phyloP scores from a whole-genome alignment of 2,329 filamentous ascomycete species.

The Colletotrichum costaricense region DNA sequence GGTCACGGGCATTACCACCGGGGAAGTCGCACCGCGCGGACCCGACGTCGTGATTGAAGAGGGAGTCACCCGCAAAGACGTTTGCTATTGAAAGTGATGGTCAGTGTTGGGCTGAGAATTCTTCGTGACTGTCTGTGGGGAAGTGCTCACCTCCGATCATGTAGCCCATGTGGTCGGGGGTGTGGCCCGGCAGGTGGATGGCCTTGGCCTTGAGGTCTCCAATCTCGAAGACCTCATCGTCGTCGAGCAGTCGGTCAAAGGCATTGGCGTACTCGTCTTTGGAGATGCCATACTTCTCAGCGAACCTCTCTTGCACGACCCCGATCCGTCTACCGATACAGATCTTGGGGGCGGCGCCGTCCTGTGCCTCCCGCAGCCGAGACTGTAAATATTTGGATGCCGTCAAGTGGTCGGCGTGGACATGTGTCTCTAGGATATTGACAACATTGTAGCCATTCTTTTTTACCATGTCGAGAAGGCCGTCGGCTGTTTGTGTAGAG shows the following conservation, averaged over 20 bases:
- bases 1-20: constrained; percentile 55
- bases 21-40: constrained; percentile 62
- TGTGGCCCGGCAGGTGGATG: constrained; percentile 60
- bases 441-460: constrained; percentile 57
- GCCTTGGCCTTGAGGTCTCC: constrained; percentile 51
- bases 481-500: constrained; percentile 60
- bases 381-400: constrained; percentile 64
- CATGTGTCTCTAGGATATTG: constrained; percentile 68
- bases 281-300: constrained; percentile 50
- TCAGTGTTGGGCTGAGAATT: neutral
- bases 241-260: constrained; percentile 56
- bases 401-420: constrained; percentile 66
- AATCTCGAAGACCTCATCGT: constrained; percentile 56
- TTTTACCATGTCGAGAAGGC: constrained; percentile 53
- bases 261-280: constrained; percentile 46
- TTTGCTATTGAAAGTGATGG: constrained; percentile 14
- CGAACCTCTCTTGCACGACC: constrained; percentile 55
- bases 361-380: constrained; percentile 43
- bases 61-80: constrained; percentile 58
- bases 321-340: constrained; percentile 57
- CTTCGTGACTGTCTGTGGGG: neutral
- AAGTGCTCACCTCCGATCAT: constrained; percentile 46
- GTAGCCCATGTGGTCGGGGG: constrained; percentile 62
- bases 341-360: constrained; percentile 40
- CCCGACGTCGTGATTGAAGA: constrained; percentile 62